phyloP scores from a whole-genome alignment of 768 basidiomycete genomes.

The Paxillus rubicundulus region DNA sequence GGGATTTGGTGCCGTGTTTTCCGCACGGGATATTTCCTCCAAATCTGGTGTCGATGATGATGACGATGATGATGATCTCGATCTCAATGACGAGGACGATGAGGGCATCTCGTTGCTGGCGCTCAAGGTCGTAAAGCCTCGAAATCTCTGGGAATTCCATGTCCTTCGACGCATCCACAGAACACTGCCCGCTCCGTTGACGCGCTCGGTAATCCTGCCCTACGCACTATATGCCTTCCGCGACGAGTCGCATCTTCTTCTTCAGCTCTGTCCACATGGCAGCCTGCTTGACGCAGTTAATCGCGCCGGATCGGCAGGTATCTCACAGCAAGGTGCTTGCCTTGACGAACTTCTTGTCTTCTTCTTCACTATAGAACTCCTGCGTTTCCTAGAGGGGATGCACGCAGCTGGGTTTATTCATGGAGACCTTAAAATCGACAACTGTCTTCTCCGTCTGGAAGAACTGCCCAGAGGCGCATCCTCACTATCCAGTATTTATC shows the following conservation, averaged over 20 bases:
- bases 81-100: conserved; percentile 50
- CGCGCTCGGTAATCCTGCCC: conserved; percentile 70
- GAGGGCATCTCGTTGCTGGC: conserved; percentile 64
- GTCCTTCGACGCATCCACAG: conserved; percentile 76
- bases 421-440: conserved; percentile 98
- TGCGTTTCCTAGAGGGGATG: conserved; percentile 78
- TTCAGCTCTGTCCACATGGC: conserved; percentile 89
- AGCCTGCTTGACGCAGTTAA: conserved; percentile 92
- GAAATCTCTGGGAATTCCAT: conserved; percentile 91
- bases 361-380: conserved; percentile 92
- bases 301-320: conserved; percentile 67
- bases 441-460: conserved; percentile 91
- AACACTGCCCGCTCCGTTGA: conserved; percentile 56
- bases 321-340: conserved; percentile 76
- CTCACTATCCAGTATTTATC: conserved; percentile 75
- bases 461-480: conserved; percentile 70
- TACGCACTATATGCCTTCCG: conserved; percentile 77
- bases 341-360: conserved; percentile 92
- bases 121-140: conserved; percentile 87
- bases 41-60: conserved; percentile 42
- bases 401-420: conserved; percentile 88
- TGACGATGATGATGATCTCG: conserved; percentile 42
- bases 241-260: conserved; percentile 88
- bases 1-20: conserved; percentile 95
- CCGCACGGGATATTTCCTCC: conserved; percentile 52